Percentiles rank a stretch among this genome's conserved stretches.
These are phyloP conservation scores for Cymbopogon flexuosus DNA, from an alignment of 202 grass and related monocot species.

Conservation along the genomic window DNA sequence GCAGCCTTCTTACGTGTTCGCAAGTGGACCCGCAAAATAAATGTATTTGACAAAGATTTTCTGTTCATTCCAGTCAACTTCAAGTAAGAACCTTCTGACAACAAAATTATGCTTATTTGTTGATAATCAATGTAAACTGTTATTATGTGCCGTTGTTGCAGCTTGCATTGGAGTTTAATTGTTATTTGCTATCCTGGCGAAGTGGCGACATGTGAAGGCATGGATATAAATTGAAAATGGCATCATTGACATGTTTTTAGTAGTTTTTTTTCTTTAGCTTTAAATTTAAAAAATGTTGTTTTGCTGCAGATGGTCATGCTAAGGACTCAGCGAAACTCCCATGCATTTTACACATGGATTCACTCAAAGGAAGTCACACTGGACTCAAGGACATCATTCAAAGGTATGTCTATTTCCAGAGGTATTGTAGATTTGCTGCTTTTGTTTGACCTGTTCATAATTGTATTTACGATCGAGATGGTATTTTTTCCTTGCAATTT, in stretches of 20 bases:
- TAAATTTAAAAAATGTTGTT: neutral
- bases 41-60: slow-evolving; percentile 97
- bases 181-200: slow-evolving; percentile 94
- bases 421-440: slow-evolving; percentile 2
- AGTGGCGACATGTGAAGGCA: slow-evolving; percentile 52
- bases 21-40: slow-evolving; percentile 96
- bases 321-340: slow-evolving; percentile 53
- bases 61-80: slow-evolving; percentile 98
- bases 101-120: slow-evolving; percentile 15
- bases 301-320: slow-evolving; percentile 51
- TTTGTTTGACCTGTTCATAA: neutral
- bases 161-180: slow-evolving; percentile 97
- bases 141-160: slow-evolving; percentile 38
- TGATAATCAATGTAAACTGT: slow-evolving; percentile 16
- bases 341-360: slow-evolving; percentile 98
- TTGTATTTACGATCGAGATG: neutral
- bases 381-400: slow-evolving; percentile 95
- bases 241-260: slow-evolving; percentile 5
- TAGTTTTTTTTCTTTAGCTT: slow-evolving; percentile 14
- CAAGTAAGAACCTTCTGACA: slow-evolving; percentile 52
- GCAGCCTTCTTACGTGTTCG: slow-evolving; percentile 88
- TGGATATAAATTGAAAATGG: slow-evolving; percentile 17
- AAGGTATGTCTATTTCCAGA: slow-evolving; percentile 49
- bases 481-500: neutral
- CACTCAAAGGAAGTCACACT: slow-evolving; percentile 89